Base-by-base conservation (phyloP, 2,329 filamentous ascomycete genomes). In the Exophiala sideris region DNA sequence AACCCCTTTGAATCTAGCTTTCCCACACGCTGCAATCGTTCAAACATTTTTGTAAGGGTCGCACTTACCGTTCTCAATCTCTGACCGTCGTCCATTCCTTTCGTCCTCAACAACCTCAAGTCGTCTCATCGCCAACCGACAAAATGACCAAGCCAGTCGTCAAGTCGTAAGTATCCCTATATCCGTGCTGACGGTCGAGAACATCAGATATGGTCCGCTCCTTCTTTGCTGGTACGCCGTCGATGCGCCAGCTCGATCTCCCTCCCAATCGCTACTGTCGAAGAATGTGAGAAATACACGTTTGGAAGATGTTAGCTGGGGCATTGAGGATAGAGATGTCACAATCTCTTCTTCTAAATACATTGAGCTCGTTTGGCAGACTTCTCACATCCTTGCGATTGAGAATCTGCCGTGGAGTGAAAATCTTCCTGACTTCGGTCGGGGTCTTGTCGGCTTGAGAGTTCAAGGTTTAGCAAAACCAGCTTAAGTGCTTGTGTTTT, bases 401-500 rank as follows among this genome's bases (percentile, higher is more conserved):
- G 42, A 45, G 50, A 48, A 61, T 52, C 60, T 68, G 62, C 56
- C 50, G 61, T 63, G 67, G 65, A 69, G 62, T 51, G 35, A 52
- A 60, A 61, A 62, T 57, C 59, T 68, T 83, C 81, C 79, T 75
- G 77, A 76, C 74, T 72, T 71, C 68, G 68, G 65, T 70, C 68
- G 76, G 80, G 88, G 85, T 82, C 74, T 92, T 91, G 88, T 90
- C 75, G 80, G 83, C 24, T 82, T 89, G 87, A 90, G 86, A 74
- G 69, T 69, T 63, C 52, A 59, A 53, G 55, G 59, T 50, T 64
- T 57, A 62, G 49, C 59, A 63, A 29, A 33, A 16, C 32, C 36
- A 45, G 55, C 49, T 38, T 45, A 21, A 55, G 20, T 45, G 52
- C 48, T 45, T 47, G 38, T 29, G 41, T 45, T 40, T 42, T 59